Base-by-base conservation (phyloP, 805 yeast genomes). In the Candida wancherniae region DNA sequence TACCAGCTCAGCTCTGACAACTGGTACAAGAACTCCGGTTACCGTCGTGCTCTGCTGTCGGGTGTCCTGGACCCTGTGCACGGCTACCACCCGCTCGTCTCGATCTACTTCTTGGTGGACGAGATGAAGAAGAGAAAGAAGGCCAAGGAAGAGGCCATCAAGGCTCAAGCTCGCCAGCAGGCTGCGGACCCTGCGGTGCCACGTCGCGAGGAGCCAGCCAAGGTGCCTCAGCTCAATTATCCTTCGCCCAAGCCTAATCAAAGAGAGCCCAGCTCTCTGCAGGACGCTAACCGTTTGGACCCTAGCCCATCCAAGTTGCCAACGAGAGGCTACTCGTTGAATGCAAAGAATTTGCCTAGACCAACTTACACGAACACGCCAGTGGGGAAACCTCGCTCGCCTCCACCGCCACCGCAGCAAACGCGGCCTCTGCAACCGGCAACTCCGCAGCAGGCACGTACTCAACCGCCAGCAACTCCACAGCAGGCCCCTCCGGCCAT, bases 51-150 rank as follows among this genome's bases (percentile, higher is more conserved):
- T 11, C 48, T 69, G 12, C 33, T 19, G 9, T 71, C 76, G 2
- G 29, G 30, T 9, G 27, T 23, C 8, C 19, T 29, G 1, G 92
- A 86, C 56, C 97, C 97, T 10, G 84, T 95, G 1, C 68, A 73
- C 32, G 90, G 88, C 1, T 88, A 73, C 55, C 94, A 88, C 58
- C 97, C 98, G 0, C 67, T 88, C 41, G 61, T 90, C 9, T 85
- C 95, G 5, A 80, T 90, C 22, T 92, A 92, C 54, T 81, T 75
- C 50, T 68, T 92, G 42, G 95, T 87, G 11, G 80, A 76, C 31
- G 98, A 92, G 59, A 84, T 85, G 81, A 53, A 71, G 40, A 77
- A 73, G 49, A 72, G 95, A 34, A 80, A 79, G 58, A 63, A 60
- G 43, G 75, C 78, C 5, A 78, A 80, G 57, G 75, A 70, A 31